These are phyloP conservation scores for Xylariaceae sp. DNA, from an alignment of 2,329 filamentous ascomycete species.

Conservation along the genomic window DNA sequence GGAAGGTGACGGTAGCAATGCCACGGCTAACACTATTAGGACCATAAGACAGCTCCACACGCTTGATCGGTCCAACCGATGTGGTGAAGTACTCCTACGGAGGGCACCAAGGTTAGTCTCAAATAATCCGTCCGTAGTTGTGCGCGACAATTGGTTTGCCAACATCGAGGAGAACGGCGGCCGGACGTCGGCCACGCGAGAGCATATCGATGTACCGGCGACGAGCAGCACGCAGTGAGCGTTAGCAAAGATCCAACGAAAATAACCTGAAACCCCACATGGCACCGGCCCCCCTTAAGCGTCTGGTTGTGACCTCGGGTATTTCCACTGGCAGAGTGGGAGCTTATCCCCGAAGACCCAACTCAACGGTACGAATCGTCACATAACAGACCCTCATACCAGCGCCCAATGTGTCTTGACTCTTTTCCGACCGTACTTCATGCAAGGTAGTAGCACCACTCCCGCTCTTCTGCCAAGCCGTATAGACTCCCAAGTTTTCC, in stretches of 20 bases:
- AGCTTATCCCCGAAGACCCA: slow-evolving; percentile 8
- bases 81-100: slow-evolving; percentile 93
- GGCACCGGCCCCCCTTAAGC: too few species aligned
- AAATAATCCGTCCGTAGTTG: slow-evolving; percentile 35
- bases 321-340: slow-evolving; percentile 14
- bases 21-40: slow-evolving; percentile 88
- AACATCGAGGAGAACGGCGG: slow-evolving; percentile 21
- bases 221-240: slow-evolving; percentile 57
- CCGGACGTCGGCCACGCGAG: slow-evolving; percentile 17
- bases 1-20: slow-evolving; percentile 84
- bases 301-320: too few species aligned
- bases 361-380: background rate
- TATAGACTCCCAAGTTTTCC: slow-evolving; percentile 2
- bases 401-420: too few species aligned
- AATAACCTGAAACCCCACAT: slow-evolving; percentile 11
- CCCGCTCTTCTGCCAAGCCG: slow-evolving; percentile 16
- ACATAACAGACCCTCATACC: background rate
- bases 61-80: slow-evolving; percentile 85
- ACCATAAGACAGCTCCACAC: slow-evolving; percentile 86
- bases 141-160: slow-evolving; percentile 26
- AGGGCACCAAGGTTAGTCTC: slow-evolving; percentile 62
- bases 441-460: background rate
- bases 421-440: too few species aligned
- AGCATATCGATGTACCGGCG: slow-evolving; percentile 32
- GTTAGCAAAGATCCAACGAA: slow-evolving; percentile 34